Percentiles rank a stretch among this genome's conserved stretches.
phyloP scores from a whole-genome alignment of 352 stramenopile species.

The Pythium diclinum region DNA sequence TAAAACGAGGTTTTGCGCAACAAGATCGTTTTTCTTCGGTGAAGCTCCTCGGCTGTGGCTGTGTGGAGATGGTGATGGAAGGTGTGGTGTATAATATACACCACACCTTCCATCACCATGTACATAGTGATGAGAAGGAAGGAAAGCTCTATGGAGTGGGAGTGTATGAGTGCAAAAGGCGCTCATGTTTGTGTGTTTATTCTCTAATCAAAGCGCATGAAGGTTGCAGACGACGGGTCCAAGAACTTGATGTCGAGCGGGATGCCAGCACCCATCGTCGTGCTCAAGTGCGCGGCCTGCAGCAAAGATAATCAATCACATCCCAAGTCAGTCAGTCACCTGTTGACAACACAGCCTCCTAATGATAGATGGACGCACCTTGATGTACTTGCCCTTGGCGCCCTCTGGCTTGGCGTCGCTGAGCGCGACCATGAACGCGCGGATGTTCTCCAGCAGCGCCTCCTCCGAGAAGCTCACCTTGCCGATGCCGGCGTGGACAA shows the following conservation, averaged over 20 bases:
- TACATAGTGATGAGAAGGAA: neutral
- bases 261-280: constrained; percentile 79
- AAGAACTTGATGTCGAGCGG: constrained; percentile 82
- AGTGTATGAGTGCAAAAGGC: constrained; percentile 1
- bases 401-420: constrained; percentile 89
- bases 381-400: constrained; percentile 94
- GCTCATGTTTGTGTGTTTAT: constrained; percentile 20
- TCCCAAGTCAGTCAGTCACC: neutral
- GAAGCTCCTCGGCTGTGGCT: neutral
- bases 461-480: constrained; percentile 90
- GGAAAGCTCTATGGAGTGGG: neutral
- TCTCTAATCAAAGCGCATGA: constrained; percentile 84
- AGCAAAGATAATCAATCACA: neutral
- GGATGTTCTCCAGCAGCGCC: constrained; percentile 90
- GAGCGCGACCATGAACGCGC: constrained; percentile 90
- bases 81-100: neutral
- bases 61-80: neutral
- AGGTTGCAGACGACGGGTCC: constrained; percentile 76
- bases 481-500: constrained; percentile 86
- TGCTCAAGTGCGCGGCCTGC: constrained; percentile 73
- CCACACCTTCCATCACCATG: too few relatives aligned
- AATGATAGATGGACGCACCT: constrained; percentile 23
- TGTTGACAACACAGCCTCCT: neutral
- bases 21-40: neutral
- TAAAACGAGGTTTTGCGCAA: constrained; percentile 4